phyloP scores from a whole-genome alignment of 2,329 filamentous ascomycete genomes.

The Penicillium fuscoglaucum region DNA sequence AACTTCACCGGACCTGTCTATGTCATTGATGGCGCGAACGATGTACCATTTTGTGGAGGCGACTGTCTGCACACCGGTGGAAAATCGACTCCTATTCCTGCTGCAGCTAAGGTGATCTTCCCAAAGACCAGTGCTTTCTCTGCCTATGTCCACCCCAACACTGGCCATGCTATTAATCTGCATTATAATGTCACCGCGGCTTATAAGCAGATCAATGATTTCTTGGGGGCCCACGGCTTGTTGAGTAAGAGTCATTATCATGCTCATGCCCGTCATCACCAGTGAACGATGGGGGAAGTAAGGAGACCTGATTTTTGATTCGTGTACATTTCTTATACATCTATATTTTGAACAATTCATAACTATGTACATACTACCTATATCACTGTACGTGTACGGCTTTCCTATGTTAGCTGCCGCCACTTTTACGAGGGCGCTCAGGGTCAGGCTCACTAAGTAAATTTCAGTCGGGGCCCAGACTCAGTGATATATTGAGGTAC shows the following conservation, averaged over 20 bases:
- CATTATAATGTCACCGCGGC: slow-evolving; percentile 30
- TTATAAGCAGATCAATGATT: slow-evolving; percentile 23
- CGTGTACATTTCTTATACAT: not conserved
- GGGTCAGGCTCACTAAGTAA: too few species aligned
- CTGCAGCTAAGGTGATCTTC: slow-evolving; percentile 17
- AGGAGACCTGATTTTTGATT: not conserved
- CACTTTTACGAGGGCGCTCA: too few species aligned
- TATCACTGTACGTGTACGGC: too few species aligned
- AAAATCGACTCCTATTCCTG: slow-evolving; percentile 13
- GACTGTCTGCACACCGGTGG: slow-evolving; percentile 29
- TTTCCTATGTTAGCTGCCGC: too few species aligned
- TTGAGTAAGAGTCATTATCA: not conserved
- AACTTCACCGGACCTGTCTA: slow-evolving; percentile 28
- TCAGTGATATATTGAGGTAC: too few species aligned
- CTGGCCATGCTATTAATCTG: slow-evolving; percentile 33
- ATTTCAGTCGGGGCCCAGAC: too few species aligned
- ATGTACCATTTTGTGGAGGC: slow-evolving; percentile 28
- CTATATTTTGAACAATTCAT: not conserved
- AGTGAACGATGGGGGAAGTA: not conserved
- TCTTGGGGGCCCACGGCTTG: slow-evolving; percentile 5
- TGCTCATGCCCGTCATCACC: not conserved
- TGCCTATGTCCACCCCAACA: slow-evolving; percentile 27
- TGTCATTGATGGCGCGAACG: slow-evolving; percentile 26
- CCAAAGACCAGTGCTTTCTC: slow-evolving; percentile 23
- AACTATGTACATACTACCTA: not conserved